Base-by-base conservation (phyloP, 2,329 filamentous ascomycete species). In the Talaromyces sp. region DNA sequence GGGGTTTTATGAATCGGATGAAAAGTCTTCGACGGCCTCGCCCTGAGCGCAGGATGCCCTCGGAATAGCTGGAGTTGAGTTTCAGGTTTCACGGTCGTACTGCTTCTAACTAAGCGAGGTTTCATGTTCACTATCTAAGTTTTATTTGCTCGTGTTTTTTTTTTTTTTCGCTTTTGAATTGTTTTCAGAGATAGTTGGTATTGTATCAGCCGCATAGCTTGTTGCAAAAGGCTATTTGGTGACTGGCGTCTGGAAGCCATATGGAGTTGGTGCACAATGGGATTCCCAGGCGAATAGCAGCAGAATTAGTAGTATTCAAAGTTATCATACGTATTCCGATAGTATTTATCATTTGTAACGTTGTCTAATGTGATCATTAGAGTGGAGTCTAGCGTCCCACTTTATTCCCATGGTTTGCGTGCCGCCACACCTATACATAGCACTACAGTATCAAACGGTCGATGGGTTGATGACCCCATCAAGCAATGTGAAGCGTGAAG, bases 1-100 rank as follows among this genome's bases (percentile, higher is more conserved):
- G 84, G 54, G 89, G 90, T 1, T 88, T 96, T 65, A 74, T 96
- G 64, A 90, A 85, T 58, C 85, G 91, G 60, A 91, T 95, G 79
- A 92, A 91, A 83, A 92, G 89, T 75, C 78, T 95, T 76, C 93
- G 87, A 66, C 82, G 85, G 68, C 70, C 73, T 3, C 73, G 75
- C 40, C 76, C 77, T 3, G 77, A 78, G 66, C 70, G 77, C 61
- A 72, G 75, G 42, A 52, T 60, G 12, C 55, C 62, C 18, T 63
- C 59, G 40, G 55, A 61, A 52, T 58, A 59, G 50, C 18, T 28
- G 47, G 12, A 23, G 14, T 14, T 23, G 7, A 16, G 6, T 16
- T 53, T 47, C 9, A 23, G 44, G 27, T 47, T 47, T 14, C 10
- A 27, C 23, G 8, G 8, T 27, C 10, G 18, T 47, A 10, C 44